These are phyloP conservation scores for Amorphotheca resinae DNA, from an alignment of 495 filamentous ascomycete genomes.

Conservation along the genomic window DNA sequence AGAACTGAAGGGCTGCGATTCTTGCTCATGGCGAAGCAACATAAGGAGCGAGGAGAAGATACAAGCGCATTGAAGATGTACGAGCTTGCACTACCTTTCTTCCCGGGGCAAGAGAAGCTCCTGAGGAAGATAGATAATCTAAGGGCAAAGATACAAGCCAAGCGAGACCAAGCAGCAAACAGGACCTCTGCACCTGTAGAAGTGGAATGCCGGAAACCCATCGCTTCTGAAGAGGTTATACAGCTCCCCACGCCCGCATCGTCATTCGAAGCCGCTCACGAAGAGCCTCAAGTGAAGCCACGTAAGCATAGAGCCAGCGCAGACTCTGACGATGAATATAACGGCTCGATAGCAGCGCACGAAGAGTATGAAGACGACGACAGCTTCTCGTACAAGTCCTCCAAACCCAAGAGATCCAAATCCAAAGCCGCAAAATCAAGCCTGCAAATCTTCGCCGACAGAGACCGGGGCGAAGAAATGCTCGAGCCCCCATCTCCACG, in stretches of 20 bases:
- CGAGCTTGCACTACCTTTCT: slow-evolving; percentile 68
- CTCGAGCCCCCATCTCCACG: slow-evolving; percentile 43
- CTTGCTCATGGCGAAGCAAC: slow-evolving; percentile 83
- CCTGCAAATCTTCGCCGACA: slow-evolving; percentile 15
- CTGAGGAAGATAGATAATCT: slow-evolving; percentile 61
- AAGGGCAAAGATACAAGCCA: slow-evolving; percentile 43
- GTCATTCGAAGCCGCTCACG: slow-evolving; percentile 6
- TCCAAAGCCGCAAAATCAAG: slow-evolving; percentile 15
- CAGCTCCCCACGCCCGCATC: slow-evolving; percentile 9
- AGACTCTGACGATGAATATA: slow-evolving; percentile 21
- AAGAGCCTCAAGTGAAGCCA: not conserved
- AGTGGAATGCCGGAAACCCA: slow-evolving; percentile 5
- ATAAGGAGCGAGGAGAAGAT: slow-evolving; percentile 71
- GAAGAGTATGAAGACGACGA: slow-evolving; percentile 38
- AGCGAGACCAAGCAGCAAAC: slow-evolving; percentile 22
- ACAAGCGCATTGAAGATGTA: slow-evolving; percentile 74
- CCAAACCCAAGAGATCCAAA: slow-evolving; percentile 17
- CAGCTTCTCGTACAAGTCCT: slow-evolving; percentile 24
- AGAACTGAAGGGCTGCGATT: slow-evolving; percentile 72
- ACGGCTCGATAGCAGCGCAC: slow-evolving; percentile 24
- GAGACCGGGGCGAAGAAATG: slow-evolving; percentile 6
- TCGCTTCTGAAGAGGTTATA: slow-evolving; percentile 8
- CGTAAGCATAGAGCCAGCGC: slow-evolving; percentile 1
- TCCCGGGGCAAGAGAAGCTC: slow-evolving; percentile 78
- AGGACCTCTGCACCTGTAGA: not conserved